A percentile compares a stretch with the other conserved stretches of the same genome.
phyloP scores from a whole-genome alignment of 129 eudicot genomes.

The Chrysanthemum makinoi region DNA sequence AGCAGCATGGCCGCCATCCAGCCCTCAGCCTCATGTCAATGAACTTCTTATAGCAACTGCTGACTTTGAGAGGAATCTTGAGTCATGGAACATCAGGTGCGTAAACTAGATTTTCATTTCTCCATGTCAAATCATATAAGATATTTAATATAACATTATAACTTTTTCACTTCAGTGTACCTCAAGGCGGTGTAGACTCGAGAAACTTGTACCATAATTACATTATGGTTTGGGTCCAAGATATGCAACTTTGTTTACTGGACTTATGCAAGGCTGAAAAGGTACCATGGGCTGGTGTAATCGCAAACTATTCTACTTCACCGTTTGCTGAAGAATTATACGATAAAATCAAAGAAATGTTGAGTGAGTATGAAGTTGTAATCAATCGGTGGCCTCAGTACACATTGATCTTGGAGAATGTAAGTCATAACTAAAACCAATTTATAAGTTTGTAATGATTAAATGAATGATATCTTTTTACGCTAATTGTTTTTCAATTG shows the following conservation, averaged over 20 bases:
- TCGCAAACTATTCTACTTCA: conserved; percentile 81
- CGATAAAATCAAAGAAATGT: conserved; percentile 56
- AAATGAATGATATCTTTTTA: too few relatives aligned
- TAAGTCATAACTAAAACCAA: conserved; percentile 36
- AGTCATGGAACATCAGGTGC: conserved; percentile 88
- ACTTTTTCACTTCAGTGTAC: conserved; percentile 43
- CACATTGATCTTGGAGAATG: conserved; percentile 73
- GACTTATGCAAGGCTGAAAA: conserved; percentile 91
- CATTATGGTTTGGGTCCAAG: conserved; percentile 91
- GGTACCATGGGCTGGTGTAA: conserved; percentile 82
- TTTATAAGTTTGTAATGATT: too few relatives aligned
- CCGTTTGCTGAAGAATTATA: conserved; percentile 85
- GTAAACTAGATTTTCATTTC: conserved; percentile 15
- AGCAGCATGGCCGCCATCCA: conserved; percentile 89
- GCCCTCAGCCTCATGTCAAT: conserved; percentile 77
- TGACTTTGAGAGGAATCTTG: conserved; percentile 86
- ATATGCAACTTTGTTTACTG: conserved; percentile 75
- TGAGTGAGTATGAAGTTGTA: conserved; percentile 70
- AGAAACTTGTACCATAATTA: conserved; percentile 68
- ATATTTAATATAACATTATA: neutral
- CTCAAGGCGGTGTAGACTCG: conserved; percentile 75
- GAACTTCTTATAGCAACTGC: conserved; percentile 85
- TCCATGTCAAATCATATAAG: neutral
- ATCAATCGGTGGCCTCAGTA: conserved; percentile 93
- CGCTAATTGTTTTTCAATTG: too few relatives aligned